These are phyloP conservation scores for Eucalyptus polyanthemos DNA, from an alignment of 345 rosid species.

Conservation along the genomic window DNA sequence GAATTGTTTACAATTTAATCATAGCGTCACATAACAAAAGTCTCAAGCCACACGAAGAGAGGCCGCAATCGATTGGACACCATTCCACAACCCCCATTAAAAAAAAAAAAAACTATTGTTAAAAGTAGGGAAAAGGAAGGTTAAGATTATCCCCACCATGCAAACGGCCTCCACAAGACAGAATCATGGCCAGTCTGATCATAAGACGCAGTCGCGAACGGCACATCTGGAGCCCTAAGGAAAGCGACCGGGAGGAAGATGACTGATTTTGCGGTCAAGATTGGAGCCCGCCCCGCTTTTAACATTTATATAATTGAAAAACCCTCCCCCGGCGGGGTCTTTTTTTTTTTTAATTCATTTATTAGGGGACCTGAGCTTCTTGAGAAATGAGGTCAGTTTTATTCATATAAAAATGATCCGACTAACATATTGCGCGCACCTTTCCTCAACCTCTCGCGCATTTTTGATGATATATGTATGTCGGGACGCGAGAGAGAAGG, in stretches of 20 bases:
- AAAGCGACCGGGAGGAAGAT: neutral
- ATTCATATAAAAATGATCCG: neutral
- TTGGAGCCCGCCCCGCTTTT: neutral
- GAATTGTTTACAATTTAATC: neutral
- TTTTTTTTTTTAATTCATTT: neutral
- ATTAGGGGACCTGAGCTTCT: neutral
- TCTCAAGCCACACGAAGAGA: neutral
- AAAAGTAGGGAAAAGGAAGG: neutral
- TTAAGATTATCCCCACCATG: neutral
- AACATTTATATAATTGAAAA: neutral
- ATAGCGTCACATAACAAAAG: neutral
- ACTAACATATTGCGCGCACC: neutral
- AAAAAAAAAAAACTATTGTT: neutral
- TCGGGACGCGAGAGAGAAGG: conserved; percentile 3
- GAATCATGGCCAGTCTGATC: neutral
- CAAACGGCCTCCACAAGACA: neutral
- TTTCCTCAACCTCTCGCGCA: neutral
- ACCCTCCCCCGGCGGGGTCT: neutral
- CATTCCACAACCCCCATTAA: neutral
- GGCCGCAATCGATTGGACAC: neutral
- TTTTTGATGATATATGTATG: neutral
- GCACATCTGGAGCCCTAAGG: neutral
- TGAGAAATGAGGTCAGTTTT: neutral
- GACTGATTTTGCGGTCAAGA: neutral
- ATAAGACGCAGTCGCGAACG: neutral